Percentiles rank a stretch among this genome's conserved stretches.
Conservation (phyloP, 2,329 filamentous ascomycete genomes). For the Rasamsonia emersonii region DNA sequence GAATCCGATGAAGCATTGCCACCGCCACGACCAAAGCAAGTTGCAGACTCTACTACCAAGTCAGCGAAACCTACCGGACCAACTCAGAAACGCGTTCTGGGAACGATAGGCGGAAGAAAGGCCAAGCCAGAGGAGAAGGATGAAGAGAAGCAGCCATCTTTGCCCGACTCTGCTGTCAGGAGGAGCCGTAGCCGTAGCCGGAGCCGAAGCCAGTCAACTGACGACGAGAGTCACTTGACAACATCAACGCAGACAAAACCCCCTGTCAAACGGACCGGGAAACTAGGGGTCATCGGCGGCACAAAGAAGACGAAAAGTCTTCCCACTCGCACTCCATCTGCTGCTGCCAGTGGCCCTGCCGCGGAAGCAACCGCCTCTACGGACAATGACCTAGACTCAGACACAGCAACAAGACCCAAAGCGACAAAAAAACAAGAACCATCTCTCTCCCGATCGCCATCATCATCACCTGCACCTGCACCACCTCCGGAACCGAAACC, state of each 20-base stretch:
- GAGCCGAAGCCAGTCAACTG: background rate
- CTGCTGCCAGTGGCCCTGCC: background rate
- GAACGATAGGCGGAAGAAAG: constrained; percentile 17
- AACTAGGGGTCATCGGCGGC: constrained; percentile 24
- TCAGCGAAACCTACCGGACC: constrained; percentile 1
- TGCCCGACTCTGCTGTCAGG: background rate
- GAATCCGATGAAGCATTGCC: constrained; percentile 2
- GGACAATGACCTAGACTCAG: constrained; percentile 9
- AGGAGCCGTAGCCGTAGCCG: no score
- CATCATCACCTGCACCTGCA: constrained; percentile 10
- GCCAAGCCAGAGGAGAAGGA: constrained; percentile 1
- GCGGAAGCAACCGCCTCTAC: constrained; percentile 7
- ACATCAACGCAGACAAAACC: constrained; percentile 2
- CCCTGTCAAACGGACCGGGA: constrained; percentile 9
- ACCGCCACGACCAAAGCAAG: background rate
- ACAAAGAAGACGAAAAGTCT: constrained; percentile 17
- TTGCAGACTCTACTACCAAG: background rate
- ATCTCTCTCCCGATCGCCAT: constrained; percentile 12
- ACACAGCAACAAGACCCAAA: constrained; percentile 5
- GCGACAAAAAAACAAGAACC: constrained; percentile 11
- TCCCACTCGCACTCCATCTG: no score
- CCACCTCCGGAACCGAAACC: constrained; percentile 6
- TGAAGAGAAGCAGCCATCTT: background rate
- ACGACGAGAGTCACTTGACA: background rate
- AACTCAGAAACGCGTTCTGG: constrained; percentile 9